Conservation (phyloP, 768 basidiomycete species). For the Dioszegia crocea region DNA sequence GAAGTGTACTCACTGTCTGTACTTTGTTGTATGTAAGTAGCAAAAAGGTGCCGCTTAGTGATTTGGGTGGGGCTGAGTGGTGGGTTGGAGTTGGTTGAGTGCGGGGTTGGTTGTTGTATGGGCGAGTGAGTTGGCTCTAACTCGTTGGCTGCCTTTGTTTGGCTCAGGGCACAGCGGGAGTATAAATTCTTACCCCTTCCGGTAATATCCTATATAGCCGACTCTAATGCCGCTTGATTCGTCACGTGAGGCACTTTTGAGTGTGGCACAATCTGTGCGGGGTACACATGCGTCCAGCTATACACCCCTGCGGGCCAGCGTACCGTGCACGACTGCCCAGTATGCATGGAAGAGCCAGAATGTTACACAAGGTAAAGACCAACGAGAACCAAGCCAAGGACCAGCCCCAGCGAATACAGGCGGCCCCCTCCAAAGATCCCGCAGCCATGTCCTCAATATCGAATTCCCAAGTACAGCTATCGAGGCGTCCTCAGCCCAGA, state of each 20-base stretch:
- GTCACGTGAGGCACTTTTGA: background rate
- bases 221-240: background rate
- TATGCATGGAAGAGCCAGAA: too few species aligned
- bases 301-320: too few species aligned
- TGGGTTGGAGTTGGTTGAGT: constrained; percentile 1
- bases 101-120: background rate
- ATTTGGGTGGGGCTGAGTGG: background rate
- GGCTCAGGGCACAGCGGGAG: too few species aligned
- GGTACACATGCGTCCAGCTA: too few species aligned
- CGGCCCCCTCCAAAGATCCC: too few species aligned
- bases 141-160: background rate
- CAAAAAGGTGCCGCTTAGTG: background rate
- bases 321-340: too few species aligned
- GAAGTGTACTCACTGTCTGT: background rate
- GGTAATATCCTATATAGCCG: background rate
- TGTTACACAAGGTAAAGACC: too few species aligned
- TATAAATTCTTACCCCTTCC: background rate
- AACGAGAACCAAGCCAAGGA: too few species aligned
- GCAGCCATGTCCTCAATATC: too few species aligned
- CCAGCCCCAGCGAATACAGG: too few species aligned
- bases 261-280: background rate
- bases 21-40: background rate
- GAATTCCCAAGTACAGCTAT: too few species aligned
- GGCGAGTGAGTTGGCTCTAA: constrained; percentile 5
- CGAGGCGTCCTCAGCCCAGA: too few species aligned